Evolutionary conservation across 768 basidiomycete species (phyloP), one percentile per base, ranked within the genome.

Genomic region (Tylopilus balloui): DNA sequence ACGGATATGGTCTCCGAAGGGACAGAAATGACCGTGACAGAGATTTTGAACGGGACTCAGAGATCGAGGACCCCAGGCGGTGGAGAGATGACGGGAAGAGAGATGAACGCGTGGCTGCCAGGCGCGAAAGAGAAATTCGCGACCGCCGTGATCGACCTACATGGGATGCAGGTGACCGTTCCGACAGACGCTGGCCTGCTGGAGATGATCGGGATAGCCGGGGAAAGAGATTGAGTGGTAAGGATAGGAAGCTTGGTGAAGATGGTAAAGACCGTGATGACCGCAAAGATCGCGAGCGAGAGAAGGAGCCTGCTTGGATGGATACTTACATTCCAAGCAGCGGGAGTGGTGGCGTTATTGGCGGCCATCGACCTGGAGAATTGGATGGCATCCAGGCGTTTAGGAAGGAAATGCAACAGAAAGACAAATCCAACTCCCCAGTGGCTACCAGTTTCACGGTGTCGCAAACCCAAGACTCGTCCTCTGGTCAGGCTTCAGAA

Each of bases 291-390:
- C 68, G 71, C 48, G 73, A 75, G 27, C 81, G 79, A 57, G 90
- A 92, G 71, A 89, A 86, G 59, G 90, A 92, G 62, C 90, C 89
- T 20, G 89, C 89, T 15, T 92, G 89, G 89, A 92, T 92, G 89
- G 90, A 91, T 55, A 82, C 86, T 17, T 90, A 89, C 62, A 77
- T 90, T 52, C 88, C 88, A 12, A 75, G 70, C 43, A 75, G 75
- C 20, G 64, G 79, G 15, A 71, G 69, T 27, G 70, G 73, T 40
- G 86, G 84, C 13, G 81, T 88, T 45, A 72, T 88, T 46, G 85
- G 86, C 15, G 79, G 79, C 8, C 78, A 78, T 51, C 71, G 70
- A 27, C 65, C 69, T 23, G 89, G 86, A 17, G 85, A 86, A 60
- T 70, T 89, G 21, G 89, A 92, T 63, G 81, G 86, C 29, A 88